phyloP scores from a whole-genome alignment of 208 protist genomes.

The Strigomonas culicis region DNA sequence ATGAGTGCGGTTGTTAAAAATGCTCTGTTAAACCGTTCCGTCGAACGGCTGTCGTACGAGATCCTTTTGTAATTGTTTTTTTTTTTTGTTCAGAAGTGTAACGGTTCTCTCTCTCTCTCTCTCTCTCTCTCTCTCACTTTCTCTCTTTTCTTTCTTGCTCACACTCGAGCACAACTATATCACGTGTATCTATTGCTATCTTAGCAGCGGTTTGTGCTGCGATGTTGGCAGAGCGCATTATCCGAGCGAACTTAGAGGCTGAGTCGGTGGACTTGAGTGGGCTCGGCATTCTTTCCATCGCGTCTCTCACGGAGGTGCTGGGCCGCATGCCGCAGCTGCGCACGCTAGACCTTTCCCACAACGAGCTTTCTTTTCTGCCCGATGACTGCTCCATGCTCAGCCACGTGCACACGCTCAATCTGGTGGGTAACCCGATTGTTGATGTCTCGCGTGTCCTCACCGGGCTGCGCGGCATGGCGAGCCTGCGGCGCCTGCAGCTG shows the following conservation, averaged over 20 bases:
- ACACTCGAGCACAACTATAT: too few relatives aligned
- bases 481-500: conserved; percentile 43
- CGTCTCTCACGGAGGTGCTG: conserved; percentile 43
- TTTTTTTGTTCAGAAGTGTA: conserved; percentile 16
- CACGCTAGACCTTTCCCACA: conserved; percentile 38
- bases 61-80: conserved; percentile 16
- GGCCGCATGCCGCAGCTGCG: conserved; percentile 35
- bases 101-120: conserved; percentile 15
- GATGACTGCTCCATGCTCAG: conserved; percentile 43
- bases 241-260: conserved; percentile 21
- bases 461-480: conserved; percentile 49
- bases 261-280: conserved; percentile 34
- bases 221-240: not conserved
- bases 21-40: too few relatives aligned
- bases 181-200: conserved; percentile 1
- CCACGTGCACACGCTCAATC: conserved; percentile 35
- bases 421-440: conserved; percentile 49
- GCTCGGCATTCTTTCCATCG: conserved; percentile 37
- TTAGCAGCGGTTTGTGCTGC: conserved; percentile 11
- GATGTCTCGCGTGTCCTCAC: conserved; percentile 37
- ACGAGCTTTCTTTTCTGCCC: conserved; percentile 49
- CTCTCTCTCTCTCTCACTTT: conserved; percentile 4
- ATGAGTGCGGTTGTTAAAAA: too few relatives aligned
- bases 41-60: too few relatives aligned
- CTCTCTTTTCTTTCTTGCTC: too few relatives aligned